Conservation (phyloP, 2,329 filamentous ascomycete species). For the Ophiostoma novo-ulmi region DNA sequence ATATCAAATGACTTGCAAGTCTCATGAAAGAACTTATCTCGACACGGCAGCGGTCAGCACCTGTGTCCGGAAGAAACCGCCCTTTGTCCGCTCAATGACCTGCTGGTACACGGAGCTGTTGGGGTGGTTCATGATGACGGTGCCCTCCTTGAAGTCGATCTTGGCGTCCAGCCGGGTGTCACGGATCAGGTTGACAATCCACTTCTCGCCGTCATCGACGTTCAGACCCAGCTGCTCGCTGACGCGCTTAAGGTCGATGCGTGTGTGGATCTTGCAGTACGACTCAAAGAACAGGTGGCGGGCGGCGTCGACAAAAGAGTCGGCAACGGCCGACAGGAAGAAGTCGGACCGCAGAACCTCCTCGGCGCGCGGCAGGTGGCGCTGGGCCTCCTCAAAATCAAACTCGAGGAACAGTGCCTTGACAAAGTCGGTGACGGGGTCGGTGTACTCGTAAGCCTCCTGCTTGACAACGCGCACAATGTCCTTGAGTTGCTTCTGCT, state of each 20-base stretch:
- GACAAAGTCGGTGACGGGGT: slow-evolving; percentile 94
- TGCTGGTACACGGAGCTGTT: slow-evolving; percentile 98
- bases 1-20: no score
- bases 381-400: slow-evolving; percentile 94
- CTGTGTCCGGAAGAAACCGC: slow-evolving; percentile 96
- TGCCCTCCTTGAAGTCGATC: slow-evolving; percentile 98
- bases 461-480: slow-evolving; percentile 91
- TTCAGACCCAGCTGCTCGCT: slow-evolving; percentile 86
- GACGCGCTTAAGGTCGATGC: slow-evolving; percentile 96
- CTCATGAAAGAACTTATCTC: slow-evolving; percentile 17
- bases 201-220: slow-evolving; percentile 97
- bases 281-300: slow-evolving; percentile 96
- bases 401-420: slow-evolving; percentile 93
- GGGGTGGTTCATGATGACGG: slow-evolving; percentile 98
- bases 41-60: slow-evolving; percentile 70
- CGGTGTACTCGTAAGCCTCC: slow-evolving; percentile 94
- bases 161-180: slow-evolving; percentile 97
- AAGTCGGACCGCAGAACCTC: slow-evolving; percentile 90
- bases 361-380: slow-evolving; percentile 80
- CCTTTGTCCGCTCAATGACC: slow-evolving; percentile 98
- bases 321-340: slow-evolving; percentile 80
- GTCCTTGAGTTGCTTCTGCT: slow-evolving; percentile 99
- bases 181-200: slow-evolving; percentile 98
- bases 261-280: slow-evolving; percentile 99
- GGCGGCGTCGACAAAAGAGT: slow-evolving; percentile 88